These are phyloP conservation scores for Cavenderia fasciculata DNA, from an alignment of 78 protist genomes.

Conservation along the genomic window DNA sequence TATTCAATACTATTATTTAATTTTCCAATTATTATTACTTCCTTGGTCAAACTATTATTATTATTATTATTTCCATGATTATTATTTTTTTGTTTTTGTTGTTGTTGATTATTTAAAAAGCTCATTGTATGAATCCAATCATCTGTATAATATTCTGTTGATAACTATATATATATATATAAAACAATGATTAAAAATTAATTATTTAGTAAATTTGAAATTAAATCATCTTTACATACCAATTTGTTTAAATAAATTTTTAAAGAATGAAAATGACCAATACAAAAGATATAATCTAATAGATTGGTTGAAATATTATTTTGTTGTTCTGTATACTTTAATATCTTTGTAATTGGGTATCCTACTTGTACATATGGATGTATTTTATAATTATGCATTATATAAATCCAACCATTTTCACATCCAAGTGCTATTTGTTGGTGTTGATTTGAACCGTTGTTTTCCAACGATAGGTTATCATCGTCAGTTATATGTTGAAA, in stretches of 20 bases:
- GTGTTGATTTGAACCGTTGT: neutral
- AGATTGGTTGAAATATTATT: neutral
- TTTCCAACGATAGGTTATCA: too few species aligned
- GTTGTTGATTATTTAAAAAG: neutral
- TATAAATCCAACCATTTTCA: constrained; percentile 62
- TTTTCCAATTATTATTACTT: constrained; percentile 5
- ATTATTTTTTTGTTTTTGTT: neutral
- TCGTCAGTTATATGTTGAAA: too few species aligned
- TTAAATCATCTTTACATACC: neutral
- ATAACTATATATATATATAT: constrained; percentile 3
- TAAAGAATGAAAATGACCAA: constrained; percentile 55
- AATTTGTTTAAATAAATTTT: constrained; percentile 30
- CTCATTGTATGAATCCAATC: constrained; percentile 59
- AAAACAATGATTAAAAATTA: neutral
- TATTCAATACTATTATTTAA: constrained; percentile 2
- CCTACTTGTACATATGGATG: constrained; percentile 44
- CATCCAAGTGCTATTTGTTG: constrained; percentile 53
- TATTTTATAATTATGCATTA: constrained; percentile 25
- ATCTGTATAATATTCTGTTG: constrained; percentile 33
- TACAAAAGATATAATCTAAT: constrained; percentile 15
- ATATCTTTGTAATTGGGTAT: constrained; percentile 32
- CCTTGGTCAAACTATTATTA: too few species aligned
- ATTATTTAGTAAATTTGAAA: neutral
- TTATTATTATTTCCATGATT: too few species aligned
- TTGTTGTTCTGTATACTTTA: neutral